phyloP scores from a whole-genome alignment of 805 yeast species.

The Torulaspora franciscae region DNA sequence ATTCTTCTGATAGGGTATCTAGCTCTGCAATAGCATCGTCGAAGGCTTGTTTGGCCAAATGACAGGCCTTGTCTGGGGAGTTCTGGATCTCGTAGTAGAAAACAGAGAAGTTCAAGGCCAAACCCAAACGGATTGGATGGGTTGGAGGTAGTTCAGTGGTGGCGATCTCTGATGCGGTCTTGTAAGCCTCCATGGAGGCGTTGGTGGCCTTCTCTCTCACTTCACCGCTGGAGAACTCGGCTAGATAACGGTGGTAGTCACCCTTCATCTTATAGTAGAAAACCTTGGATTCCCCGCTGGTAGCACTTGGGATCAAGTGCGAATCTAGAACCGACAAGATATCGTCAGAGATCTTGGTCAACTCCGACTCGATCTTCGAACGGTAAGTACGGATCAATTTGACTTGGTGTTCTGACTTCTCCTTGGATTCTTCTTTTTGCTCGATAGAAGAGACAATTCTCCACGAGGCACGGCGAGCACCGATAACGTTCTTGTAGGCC shows the following conservation, averaged over 20 bases:
- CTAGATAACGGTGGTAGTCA: conserved; percentile 98
- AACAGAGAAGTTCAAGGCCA: conserved; percentile 96
- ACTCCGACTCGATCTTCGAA: conserved; percentile 87
- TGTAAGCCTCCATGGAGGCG: conserved; percentile 88
- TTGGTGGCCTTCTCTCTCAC: conserved; percentile 91
- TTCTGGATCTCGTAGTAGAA: conserved; percentile 97
- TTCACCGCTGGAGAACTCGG: conserved; percentile 90
- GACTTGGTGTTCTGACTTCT: conserved; percentile 80
- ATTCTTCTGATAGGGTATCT: conserved; percentile 95
- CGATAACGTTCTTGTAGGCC: conserved; percentile 97
- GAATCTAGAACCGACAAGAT: conserved; percentile 81
- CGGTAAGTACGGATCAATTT: conserved; percentile 88
- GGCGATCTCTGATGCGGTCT: conserved; percentile 94
- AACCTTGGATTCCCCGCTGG: conserved; percentile 95
- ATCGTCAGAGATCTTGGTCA: conserved; percentile 90
- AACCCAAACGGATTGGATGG: conserved; percentile 96
- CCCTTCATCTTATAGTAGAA: conserved; percentile 99
- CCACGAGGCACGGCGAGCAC: conserved; percentile 99
- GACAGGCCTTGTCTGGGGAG: conserved; percentile 98
- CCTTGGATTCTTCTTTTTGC: conserved; percentile 96
- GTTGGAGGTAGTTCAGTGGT: conserved; percentile 96
- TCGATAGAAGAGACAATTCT: conserved; percentile 97
- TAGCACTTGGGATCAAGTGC: conserved; percentile 90
- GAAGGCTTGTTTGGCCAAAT: conserved; percentile 97
- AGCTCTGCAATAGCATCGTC: conserved; percentile 99